Percentiles rank a stretch among this genome's conserved stretches.
phyloP scores from a whole-genome alignment of 2,329 filamentous ascomycete species.

The Talaromyces funiculosus region DNA sequence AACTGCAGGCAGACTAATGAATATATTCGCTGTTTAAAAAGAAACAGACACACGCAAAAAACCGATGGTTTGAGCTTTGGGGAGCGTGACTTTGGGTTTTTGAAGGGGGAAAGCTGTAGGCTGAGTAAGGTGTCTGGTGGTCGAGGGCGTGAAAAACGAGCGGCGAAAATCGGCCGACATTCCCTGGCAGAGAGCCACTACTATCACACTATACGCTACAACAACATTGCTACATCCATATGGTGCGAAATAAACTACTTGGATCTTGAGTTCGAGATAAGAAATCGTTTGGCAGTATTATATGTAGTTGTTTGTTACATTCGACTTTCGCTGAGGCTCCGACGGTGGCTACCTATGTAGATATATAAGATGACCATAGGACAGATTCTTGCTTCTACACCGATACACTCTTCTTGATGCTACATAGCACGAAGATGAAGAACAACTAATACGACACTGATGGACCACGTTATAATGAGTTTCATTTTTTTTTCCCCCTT shows the following conservation, averaged over 20 bases:
- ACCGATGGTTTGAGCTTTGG: not conserved
- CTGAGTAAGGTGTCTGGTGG: constrained; percentile 1
- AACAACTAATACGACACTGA: not conserved
- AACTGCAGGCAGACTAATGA: not conserved
- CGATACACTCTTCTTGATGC: not conserved
- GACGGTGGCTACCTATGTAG: too few relatives aligned
- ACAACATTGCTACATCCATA: not conserved
- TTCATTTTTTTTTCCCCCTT: not conserved
- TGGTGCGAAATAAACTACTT: not conserved
- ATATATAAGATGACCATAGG: not conserved
- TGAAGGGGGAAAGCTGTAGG: not conserved
- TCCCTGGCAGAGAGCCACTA: not conserved
- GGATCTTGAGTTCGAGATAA: not conserved
- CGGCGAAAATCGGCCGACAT: constrained; percentile 11
- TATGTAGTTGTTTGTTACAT: not conserved
- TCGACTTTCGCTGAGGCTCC: not conserved
- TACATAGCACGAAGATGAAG: not conserved
- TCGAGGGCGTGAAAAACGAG: not conserved
- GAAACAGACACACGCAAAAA: not conserved
- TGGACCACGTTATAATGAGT: not conserved
- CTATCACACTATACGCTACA: not conserved
- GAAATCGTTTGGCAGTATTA: not conserved
- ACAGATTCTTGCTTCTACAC: not conserved
- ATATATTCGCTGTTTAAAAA: not conserved
- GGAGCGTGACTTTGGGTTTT: not conserved